A percentile compares a stretch with the other conserved stretches of the same genome.
Conservation (phyloP, 192 early-diverging fungal species). For the Paraglomus occultum region DNA sequence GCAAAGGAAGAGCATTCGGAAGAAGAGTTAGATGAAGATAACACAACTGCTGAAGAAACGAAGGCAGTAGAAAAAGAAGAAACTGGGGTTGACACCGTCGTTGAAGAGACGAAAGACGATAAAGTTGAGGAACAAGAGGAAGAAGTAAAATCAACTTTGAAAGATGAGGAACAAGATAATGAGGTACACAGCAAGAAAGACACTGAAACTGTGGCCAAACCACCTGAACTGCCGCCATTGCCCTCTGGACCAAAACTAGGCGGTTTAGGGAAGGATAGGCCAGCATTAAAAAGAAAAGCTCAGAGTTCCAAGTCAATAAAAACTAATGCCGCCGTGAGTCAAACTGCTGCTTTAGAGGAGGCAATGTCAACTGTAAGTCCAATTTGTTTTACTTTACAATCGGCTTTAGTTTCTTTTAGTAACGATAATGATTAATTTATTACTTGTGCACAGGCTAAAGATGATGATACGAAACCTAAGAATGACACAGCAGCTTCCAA, state of each 20-base stretch:
- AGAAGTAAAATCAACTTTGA: constrained; percentile 9
- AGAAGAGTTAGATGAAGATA: constrained; percentile 1
- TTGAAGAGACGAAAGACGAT: not conserved
- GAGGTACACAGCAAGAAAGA: constrained; percentile 30
- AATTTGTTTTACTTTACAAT: not conserved
- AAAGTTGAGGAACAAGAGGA: not conserved
- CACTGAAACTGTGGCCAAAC: constrained; percentile 36
- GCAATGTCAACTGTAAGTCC: constrained; percentile 4
- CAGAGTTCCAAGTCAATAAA: not conserved
- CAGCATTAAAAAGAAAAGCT: constrained; percentile 2
- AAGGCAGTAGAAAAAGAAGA: not conserved
- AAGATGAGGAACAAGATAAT: constrained; percentile 36
- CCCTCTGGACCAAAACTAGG: constrained; percentile 30
- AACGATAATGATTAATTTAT: not conserved
- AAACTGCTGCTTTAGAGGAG: constrained; percentile 5
- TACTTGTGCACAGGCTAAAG: not conserved
- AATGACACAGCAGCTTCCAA: constrained; percentile 14
- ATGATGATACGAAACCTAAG: too few relatives aligned
- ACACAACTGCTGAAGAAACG: not conserved
- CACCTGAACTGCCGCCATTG: constrained; percentile 35
- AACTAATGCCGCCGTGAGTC: not conserved
- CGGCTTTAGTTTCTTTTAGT: not conserved
- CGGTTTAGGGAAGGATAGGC: not conserved
- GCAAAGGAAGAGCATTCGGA: not conserved
- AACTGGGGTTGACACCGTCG: not conserved